A percentile compares a stretch with the other conserved stretches of the same genome.
These are phyloP conservation scores for Leccinum subrobustum DNA, from an alignment of 1,284 basidiomycete genomes.

Conservation along the genomic window DNA sequence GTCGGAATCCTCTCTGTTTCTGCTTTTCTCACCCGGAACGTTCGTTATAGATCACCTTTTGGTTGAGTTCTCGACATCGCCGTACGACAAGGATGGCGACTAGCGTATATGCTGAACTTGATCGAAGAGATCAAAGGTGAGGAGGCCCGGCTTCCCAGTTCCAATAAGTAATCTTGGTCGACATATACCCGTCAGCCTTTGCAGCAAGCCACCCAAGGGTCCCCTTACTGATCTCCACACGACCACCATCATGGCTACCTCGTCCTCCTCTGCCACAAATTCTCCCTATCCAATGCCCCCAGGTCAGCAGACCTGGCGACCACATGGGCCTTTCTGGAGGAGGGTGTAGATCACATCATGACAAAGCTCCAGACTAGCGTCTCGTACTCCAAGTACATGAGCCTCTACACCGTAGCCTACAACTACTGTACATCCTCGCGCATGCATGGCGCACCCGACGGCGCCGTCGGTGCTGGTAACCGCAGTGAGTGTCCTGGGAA, in stretches of 20 bases:
- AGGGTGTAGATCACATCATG: constrained; percentile 94
- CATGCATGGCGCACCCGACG: constrained; percentile 65
- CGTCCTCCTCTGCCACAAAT: constrained; percentile 17
- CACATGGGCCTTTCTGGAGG: constrained; percentile 87
- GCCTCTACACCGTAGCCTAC: constrained; percentile 91
- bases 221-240: constrained; percentile 20
- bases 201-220: constrained; percentile 11
- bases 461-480: constrained; percentile 44
- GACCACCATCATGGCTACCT: constrained; percentile 34
- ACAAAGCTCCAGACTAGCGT: constrained; percentile 85
- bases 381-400: constrained; percentile 91
- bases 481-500: constrained; percentile 50
- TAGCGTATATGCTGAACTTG: too few species aligned
- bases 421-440: constrained; percentile 95
- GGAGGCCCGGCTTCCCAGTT: too few species aligned
- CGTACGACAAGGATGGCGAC: too few species aligned
- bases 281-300: constrained; percentile 51
- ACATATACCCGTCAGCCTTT: constrained; percentile 2
- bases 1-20: too few species aligned
- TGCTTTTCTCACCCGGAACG: too few species aligned
- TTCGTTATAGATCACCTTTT: too few species aligned
- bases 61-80: too few species aligned
- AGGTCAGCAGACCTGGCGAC: constrained; percentile 71
- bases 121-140: too few species aligned
- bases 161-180: too few species aligned